These are phyloP conservation scores for Agrostemma githago DNA, from an alignment of 148 eudicot genomes.

Conservation along the genomic window DNA sequence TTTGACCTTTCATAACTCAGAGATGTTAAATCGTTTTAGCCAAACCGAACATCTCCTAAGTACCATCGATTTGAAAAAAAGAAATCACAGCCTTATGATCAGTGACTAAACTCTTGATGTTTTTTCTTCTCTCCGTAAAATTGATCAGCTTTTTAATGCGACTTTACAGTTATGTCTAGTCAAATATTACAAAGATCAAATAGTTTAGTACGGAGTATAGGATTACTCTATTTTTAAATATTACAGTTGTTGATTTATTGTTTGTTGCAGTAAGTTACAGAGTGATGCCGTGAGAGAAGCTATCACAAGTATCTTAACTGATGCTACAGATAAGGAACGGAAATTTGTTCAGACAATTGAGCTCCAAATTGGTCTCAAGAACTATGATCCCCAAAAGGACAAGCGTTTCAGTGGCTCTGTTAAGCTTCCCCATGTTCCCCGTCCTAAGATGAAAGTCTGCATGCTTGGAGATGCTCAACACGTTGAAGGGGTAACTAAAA, in stretches of 20 bases:
- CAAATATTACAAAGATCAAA: too few relatives aligned
- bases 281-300: constrained; percentile 64
- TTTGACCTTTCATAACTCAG: too few relatives aligned
- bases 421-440: constrained; percentile 73
- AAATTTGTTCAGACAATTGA: constrained; percentile 66
- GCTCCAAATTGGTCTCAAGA: constrained; percentile 81
- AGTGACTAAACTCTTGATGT: too few relatives aligned
- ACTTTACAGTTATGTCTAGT: too few relatives aligned
- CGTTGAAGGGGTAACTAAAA: constrained; percentile 55
- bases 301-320: constrained; percentile 33
- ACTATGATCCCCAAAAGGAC: constrained; percentile 84
- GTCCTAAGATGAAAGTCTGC: constrained; percentile 83
- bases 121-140: too few relatives aligned
- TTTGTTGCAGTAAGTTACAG: constrained; percentile 52
- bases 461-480: constrained; percentile 94
- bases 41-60: too few relatives aligned
- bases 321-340: constrained; percentile 48
- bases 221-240: too few relatives aligned
- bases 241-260: neutral
- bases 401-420: constrained; percentile 92
- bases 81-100: too few relatives aligned
- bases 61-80: too few relatives aligned
- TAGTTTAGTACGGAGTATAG: too few relatives aligned
- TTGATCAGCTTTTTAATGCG: too few relatives aligned
- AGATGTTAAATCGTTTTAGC: too few relatives aligned